Conservation (phyloP, 73 alveolate genomes). For the Tetrahymena thermophila region DNA sequence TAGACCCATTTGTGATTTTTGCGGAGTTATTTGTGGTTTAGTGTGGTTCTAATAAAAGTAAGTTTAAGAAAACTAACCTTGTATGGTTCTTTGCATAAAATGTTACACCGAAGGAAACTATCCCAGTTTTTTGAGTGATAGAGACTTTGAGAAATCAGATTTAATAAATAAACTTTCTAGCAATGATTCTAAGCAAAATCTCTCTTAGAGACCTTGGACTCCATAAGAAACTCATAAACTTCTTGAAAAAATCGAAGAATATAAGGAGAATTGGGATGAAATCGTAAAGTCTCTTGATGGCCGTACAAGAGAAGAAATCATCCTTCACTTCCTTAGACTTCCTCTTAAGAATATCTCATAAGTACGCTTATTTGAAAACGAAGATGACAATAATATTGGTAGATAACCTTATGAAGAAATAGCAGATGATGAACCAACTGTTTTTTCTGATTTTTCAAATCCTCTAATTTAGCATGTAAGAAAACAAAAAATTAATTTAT, state of each 20-base stretch:
- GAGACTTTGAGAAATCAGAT: slow-evolving; percentile 19
- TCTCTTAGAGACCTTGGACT: not conserved
- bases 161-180: not conserved
- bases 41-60: slow-evolving; percentile 20
- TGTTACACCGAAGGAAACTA: slow-evolving; percentile 26
- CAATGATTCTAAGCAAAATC: not conserved
- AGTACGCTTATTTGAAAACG: not conserved
- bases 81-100: slow-evolving; percentile 18
- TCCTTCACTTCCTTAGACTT: slow-evolving; percentile 21
- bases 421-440: not conserved
- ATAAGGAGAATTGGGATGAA: slow-evolving; percentile 34
- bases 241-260: slow-evolving; percentile 7
- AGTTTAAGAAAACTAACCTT: not conserved
- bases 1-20: slow-evolving; percentile 37
- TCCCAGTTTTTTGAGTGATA: slow-evolving; percentile 17
- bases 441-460: not conserved
- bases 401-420: not conserved
- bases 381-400: not conserved
- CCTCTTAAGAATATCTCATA: slow-evolving; percentile 14
- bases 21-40: slow-evolving; percentile 41
- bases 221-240: slow-evolving; percentile 16
- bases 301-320: slow-evolving; percentile 31
- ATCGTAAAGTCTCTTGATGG: not conserved
- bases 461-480: not conserved
- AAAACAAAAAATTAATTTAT: too few relatives aligned